Evolutionary conservation across 2,329 filamentous ascomycete species (phyloP), one percentile per base, ranked within the genome.

Genomic region (Hymenoscyphus fructigenus): DNA sequence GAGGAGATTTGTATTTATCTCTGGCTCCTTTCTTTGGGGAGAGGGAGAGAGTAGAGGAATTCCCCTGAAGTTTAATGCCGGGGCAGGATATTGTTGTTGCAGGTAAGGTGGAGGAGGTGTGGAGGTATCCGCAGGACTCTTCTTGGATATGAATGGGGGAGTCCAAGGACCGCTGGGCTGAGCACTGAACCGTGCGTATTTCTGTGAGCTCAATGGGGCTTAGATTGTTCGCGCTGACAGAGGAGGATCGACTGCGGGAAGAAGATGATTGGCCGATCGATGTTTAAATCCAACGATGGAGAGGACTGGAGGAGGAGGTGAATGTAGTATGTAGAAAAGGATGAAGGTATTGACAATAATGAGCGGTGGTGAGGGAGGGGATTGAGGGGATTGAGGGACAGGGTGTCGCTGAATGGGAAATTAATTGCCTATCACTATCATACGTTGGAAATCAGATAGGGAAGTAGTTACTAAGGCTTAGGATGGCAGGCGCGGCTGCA

Each of bases 111-210:
- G 34, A 44, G 36, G 47, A 38, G 50, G 50, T 41, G 36, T 32
- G 23, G 61, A 60, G 61, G 41, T 53, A 44, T 44, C 26, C 23
- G 57, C 26, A 28, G 26, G 32, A 56, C 38, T 44, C 38, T 57
- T 60, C 38, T 44, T 50, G 57, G 38, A 50, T 44, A 26, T 60
- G 28, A 60, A 60, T 62, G 60, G 64, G 60, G 57, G 41, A 9
- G 7, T 9, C 32, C 32, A 34, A 34, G 26, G 34, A 26, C 56
- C 55, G 55, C 64, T 59, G 64, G 64, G 64, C 64, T 65, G 64
- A 65, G 64, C 47, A 60, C 32, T 57, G 41, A 62, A 50, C 53
- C 60, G 64, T 63, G 61, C 64, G 59, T 23, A n/a, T 53, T 57
- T 9, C 29, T 20, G 14, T 23, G 23, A 15, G 55, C 64, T 63